A percentile compares a stretch with the other conserved stretches of the same genome.
Conservation (phyloP, 176 grass and related monocot genomes). For the Oryza rufipogon region DNA sequence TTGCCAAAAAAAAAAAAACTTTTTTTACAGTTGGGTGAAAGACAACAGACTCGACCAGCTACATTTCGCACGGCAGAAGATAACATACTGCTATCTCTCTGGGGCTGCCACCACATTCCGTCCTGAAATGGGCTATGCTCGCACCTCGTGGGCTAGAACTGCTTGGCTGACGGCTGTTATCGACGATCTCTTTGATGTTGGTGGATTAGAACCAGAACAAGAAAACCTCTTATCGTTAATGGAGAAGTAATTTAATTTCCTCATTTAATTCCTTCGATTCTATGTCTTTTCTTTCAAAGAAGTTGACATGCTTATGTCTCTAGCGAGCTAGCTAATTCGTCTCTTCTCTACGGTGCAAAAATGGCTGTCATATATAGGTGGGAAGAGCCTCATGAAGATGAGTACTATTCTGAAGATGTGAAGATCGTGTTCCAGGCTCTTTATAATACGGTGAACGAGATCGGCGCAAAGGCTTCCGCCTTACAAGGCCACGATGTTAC, state of each 20-base stretch:
- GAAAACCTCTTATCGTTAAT: slow-evolving; percentile 59
- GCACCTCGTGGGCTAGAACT: slow-evolving; percentile 67
- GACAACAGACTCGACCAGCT: slow-evolving; percentile 66
- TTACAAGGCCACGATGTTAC: slow-evolving; percentile 63
- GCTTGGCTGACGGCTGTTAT: slow-evolving; percentile 59
- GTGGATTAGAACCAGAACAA: slow-evolving; percentile 69
- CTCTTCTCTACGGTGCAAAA: not conserved
- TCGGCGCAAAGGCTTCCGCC: slow-evolving; percentile 58
- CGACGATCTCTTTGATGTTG: slow-evolving; percentile 82
- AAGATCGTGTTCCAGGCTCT: slow-evolving; percentile 67
- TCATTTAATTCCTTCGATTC: too few relatives aligned
- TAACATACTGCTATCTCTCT: slow-evolving; percentile 71
- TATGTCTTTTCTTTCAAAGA: too few relatives aligned
- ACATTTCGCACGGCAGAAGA: slow-evolving; percentile 67
- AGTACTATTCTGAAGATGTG: slow-evolving; percentile 67
- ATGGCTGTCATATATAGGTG: slow-evolving; percentile 44
- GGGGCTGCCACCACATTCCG: slow-evolving; percentile 60
- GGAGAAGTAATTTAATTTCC: slow-evolving; percentile 75
- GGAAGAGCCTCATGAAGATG: slow-evolving; percentile 52
- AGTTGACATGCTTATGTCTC: too few relatives aligned
- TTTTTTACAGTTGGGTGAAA: slow-evolving; percentile 61
- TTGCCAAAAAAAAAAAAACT: not conserved
- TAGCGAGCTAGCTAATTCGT: too few relatives aligned
- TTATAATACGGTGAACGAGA: slow-evolving; percentile 54
- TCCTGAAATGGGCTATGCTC: slow-evolving; percentile 58